Evolutionary conservation across 495 filamentous ascomycete species (phyloP).

Genomic region (Tetracladium marchalianum): DNA sequence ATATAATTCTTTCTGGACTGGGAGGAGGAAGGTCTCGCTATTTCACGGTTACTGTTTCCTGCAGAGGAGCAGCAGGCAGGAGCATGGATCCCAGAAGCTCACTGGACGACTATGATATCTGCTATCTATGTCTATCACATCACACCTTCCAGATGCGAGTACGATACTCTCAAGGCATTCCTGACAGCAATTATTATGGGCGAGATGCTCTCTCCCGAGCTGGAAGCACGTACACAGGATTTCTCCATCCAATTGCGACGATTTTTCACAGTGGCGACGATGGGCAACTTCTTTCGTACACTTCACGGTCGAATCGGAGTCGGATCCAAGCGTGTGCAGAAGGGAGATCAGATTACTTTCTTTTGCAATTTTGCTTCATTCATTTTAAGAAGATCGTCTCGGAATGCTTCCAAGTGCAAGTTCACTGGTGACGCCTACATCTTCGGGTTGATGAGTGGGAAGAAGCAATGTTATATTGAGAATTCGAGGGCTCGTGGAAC

Average conservation of each 20-base stretch:
- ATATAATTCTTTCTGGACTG: neutral
- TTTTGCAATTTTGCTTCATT: slow-evolving; percentile 4
- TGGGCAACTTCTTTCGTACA: slow-evolving; percentile 2
- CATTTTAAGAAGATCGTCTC: neutral
- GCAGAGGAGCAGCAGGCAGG: neutral
- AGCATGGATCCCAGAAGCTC: neutral
- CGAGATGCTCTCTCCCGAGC: neutral
- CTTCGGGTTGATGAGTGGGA: neutral
- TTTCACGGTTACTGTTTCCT: neutral
- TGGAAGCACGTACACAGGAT: neutral
- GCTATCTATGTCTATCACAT: neutral
- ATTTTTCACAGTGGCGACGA: neutral
- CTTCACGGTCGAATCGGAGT: neutral
- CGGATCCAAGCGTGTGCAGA: neutral
- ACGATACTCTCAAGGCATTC: neutral
- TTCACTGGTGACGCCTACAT: slow-evolving; percentile 2
- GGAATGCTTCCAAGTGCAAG: neutral
- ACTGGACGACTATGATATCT: slow-evolving; percentile 4
- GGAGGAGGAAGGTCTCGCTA: neutral
- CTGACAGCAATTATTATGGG: neutral
- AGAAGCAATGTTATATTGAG: too few species aligned
- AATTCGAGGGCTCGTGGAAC: too few species aligned
- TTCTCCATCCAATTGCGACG: slow-evolving; percentile 1
- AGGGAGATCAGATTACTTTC: slow-evolving; percentile 1
- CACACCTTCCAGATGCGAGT: neutral